Percentiles rank a stretch among this genome's conserved stretches.
These are phyloP conservation scores for Nymphaea thermarum DNA, from an alignment of 164 flowering plant species.

Conservation along the genomic window DNA sequence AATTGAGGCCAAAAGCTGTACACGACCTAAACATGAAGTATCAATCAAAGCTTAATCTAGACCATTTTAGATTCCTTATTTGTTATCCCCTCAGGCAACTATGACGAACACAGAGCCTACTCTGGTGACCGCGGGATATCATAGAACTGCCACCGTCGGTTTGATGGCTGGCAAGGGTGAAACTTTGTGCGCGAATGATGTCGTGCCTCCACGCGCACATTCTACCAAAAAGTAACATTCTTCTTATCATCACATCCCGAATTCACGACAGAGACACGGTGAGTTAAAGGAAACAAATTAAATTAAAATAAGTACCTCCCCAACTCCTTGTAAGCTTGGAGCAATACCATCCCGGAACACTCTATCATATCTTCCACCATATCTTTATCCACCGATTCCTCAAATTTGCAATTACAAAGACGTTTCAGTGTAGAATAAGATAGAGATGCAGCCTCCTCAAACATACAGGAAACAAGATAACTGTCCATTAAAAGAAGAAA, in stretches of 20 bases:
- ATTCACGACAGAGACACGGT: background rate
- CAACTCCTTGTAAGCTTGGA: background rate
- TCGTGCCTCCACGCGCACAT: too few relatives aligned
- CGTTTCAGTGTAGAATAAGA: background rate
- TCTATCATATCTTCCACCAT: background rate
- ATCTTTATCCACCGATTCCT: background rate
- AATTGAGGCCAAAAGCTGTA: too few relatives aligned
- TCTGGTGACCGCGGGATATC: background rate
- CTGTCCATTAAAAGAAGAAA: background rate
- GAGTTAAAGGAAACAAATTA: background rate
- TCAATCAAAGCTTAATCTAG: background rate
- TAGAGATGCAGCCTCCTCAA: background rate
- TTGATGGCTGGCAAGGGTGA: background rate
- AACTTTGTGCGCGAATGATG: background rate
- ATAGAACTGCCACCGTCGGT: background rate
- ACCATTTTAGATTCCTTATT: background rate
- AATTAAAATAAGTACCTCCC: background rate
- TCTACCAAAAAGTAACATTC: background rate
- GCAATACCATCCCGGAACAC: background rate
- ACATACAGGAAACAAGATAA: background rate
- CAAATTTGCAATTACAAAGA: background rate
- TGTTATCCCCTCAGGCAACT: too few relatives aligned
- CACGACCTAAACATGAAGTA: background rate
- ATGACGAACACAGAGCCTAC: background rate
- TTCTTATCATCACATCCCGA: background rate